These are phyloP conservation scores for Phialocephala sp. DNA, from an alignment of 2,329 filamentous ascomycete genomes.

Conservation along the genomic window DNA sequence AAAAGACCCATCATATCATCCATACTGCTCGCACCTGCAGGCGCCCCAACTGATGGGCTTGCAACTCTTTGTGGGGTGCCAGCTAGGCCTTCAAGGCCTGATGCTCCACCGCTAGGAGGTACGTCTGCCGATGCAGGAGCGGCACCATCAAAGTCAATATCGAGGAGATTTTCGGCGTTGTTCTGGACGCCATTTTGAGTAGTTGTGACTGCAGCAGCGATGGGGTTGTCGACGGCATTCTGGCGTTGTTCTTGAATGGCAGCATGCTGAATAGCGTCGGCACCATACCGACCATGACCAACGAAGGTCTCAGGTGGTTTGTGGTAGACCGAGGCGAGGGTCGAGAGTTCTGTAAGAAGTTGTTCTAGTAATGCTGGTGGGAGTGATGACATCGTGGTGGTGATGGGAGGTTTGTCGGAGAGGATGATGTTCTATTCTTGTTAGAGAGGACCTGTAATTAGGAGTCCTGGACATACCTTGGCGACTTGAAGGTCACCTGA, in stretches of 20 bases:
- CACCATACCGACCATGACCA: constrained; percentile 90
- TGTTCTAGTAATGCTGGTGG: constrained; percentile 84
- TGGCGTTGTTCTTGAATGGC: constrained; percentile 96
- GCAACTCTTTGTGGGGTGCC: constrained; percentile 73
- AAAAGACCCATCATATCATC: constrained; percentile 82
- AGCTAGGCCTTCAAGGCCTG: constrained; percentile 58
- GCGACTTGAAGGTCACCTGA: constrained; percentile 91
- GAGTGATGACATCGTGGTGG: constrained; percentile 89
- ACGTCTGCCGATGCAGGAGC: constrained; percentile 86
- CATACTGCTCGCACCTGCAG: constrained; percentile 61
- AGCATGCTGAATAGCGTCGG: constrained; percentile 91
- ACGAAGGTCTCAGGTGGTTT: constrained; percentile 98
- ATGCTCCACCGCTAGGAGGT: constrained; percentile 55
- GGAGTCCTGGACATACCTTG: constrained; percentile 61
- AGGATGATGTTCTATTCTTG: constrained; percentile 75
- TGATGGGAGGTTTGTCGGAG: constrained; percentile 92
- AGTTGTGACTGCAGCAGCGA: constrained; percentile 81
- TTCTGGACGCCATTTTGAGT: constrained; percentile 68
- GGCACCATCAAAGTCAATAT: constrained; percentile 94
- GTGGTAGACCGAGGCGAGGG: constrained; percentile 96
- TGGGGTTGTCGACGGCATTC: constrained; percentile 90
- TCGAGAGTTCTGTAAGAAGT: constrained; percentile 90
- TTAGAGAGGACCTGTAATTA: constrained; percentile 36
- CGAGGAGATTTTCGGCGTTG: constrained; percentile 93
- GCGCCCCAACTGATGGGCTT: constrained; percentile 58